phyloP scores from a whole-genome alignment of 1,284 basidiomycete genomes.

The Afroboletus lepidellus region DNA sequence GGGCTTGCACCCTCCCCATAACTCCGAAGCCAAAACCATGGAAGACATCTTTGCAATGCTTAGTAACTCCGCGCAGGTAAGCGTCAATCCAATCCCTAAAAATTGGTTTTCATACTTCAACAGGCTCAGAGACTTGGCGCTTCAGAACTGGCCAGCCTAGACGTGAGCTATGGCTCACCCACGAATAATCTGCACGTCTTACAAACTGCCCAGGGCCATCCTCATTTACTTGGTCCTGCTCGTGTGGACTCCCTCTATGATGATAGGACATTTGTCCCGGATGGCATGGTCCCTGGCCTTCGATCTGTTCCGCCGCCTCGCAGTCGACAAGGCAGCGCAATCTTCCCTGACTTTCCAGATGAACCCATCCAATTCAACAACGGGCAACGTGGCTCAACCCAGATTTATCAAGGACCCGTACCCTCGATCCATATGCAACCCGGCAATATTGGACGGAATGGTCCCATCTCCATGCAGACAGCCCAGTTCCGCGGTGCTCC shows the following conservation, averaged over 20 bases:
- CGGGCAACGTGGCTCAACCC: constrained; percentile 53
- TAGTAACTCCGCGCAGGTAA: constrained; percentile 34
- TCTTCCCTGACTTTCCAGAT: constrained; percentile 61
- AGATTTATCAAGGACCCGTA: constrained; percentile 51
- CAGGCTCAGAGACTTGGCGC: constrained; percentile 31
- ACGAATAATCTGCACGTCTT: constrained; percentile 27
- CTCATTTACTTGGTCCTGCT: constrained; percentile 36
- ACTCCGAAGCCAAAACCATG: constrained; percentile 57
- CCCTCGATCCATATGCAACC: constrained; percentile 55
- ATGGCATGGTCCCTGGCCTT: constrained; percentile 80
- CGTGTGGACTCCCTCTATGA: constrained; percentile 71
- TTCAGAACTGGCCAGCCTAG: constrained; percentile 26
- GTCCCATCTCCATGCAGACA: constrained; percentile 57
- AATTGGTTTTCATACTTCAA: constrained; percentile 3
- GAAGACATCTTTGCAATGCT: constrained; percentile 67
- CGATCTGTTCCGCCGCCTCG: constrained; percentile 62
- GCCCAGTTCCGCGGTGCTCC: constrained; percentile 67
- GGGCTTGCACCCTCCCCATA: constrained; percentile 35
- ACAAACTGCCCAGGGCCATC: constrained; percentile 47
- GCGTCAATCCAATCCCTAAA: neutral
- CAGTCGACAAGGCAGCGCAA: constrained; percentile 52
- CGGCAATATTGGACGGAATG: constrained; percentile 44
- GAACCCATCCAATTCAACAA: constrained; percentile 60
- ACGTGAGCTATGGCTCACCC: constrained; percentile 26
- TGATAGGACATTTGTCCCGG: constrained; percentile 75